These are phyloP conservation scores for Atkinsonella hypoxylon DNA, from an alignment of 2,329 filamentous ascomycete species.

Conservation along the genomic window DNA sequence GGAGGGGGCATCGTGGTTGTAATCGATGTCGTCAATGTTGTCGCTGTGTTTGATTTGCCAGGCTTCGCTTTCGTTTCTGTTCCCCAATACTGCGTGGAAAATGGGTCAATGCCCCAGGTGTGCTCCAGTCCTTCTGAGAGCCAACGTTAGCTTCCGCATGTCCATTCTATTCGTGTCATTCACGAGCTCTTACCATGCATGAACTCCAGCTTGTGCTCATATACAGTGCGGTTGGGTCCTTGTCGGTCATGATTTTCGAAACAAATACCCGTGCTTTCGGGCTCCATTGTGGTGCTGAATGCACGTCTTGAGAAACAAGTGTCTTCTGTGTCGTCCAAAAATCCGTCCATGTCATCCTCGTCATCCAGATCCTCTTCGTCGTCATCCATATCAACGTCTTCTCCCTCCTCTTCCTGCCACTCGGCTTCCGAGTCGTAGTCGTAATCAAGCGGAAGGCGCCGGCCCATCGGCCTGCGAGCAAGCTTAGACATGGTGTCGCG, in stretches of 20 bases:
- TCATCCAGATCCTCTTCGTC: slow-evolving; percentile 59
- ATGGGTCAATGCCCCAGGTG: slow-evolving; percentile 63
- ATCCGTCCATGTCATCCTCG: slow-evolving; percentile 79
- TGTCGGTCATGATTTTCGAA: slow-evolving; percentile 54
- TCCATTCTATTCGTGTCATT: background rate
- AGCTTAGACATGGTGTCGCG: slow-evolving; percentile 35
- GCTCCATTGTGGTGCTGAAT: slow-evolving; percentile 60
- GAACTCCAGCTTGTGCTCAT: slow-evolving; percentile 61
- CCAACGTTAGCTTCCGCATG: slow-evolving; percentile 1
- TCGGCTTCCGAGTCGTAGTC: slow-evolving; percentile 81
- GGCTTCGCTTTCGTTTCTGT: slow-evolving; percentile 23
- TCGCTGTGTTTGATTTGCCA: slow-evolving; percentile 11
- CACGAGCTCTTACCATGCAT: slow-evolving; percentile 45
- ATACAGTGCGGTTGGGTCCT: slow-evolving; percentile 35
- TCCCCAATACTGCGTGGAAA: slow-evolving; percentile 71
- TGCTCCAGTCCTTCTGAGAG: slow-evolving; percentile 32
- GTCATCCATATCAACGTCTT: slow-evolving; percentile 57
- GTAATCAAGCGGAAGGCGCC: slow-evolving; percentile 57
- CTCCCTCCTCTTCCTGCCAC: slow-evolving; percentile 67
- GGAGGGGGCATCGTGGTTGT: slow-evolving; percentile 21
- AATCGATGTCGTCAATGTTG: slow-evolving; percentile 8
- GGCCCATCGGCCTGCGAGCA: slow-evolving; percentile 40
- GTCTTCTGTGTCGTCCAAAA: slow-evolving; percentile 80
- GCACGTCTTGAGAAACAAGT: slow-evolving; percentile 39
- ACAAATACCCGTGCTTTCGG: slow-evolving; percentile 67